A percentile compares a stretch with the other conserved stretches of the same genome.
Conservation (phyloP, 202 grass and related monocot species). For the Saccharum hybrid region DNA sequence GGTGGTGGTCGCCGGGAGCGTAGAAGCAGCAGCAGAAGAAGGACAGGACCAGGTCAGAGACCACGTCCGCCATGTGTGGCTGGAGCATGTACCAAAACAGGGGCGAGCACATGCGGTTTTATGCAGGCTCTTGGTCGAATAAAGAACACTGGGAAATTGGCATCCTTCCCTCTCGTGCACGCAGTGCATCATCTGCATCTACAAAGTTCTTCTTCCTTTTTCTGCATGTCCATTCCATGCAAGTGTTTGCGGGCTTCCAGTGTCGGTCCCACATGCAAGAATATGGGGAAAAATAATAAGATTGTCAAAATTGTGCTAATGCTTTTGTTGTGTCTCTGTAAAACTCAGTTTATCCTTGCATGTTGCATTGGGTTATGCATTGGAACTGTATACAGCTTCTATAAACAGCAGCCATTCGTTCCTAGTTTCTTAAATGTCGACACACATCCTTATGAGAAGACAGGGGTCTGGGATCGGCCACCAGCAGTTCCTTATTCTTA, state of each 20-base stretch:
- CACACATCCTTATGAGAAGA: not conserved
- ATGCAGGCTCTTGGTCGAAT: not conserved
- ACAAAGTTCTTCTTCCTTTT: not conserved
- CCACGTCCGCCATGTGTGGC: conserved; percentile 36
- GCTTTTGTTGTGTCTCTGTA: not conserved
- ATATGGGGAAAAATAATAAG: conserved; percentile 1
- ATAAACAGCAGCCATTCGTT: not conserved
- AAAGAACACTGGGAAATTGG: not conserved
- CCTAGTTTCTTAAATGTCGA: not conserved
- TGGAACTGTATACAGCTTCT: not conserved
- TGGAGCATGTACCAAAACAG: not conserved
- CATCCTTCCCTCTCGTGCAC: not conserved
- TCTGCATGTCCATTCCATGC: not conserved
- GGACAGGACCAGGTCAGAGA: conserved; percentile 60
- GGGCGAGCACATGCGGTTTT: not conserved
- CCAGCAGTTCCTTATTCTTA: not conserved
- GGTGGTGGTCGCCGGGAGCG: conserved; percentile 33
- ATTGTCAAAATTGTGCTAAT: not conserved
- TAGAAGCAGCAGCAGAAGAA: conserved; percentile 63
- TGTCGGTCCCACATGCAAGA: conserved; percentile 25
- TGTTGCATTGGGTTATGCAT: not conserved
- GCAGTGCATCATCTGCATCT: not conserved
- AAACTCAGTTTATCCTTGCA: not conserved
- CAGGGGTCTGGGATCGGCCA: too few relatives aligned
- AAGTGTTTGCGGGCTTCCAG: not conserved